Evolutionary conservation across 805 yeast species (phyloP).

Genomic region (Kregervanrija pseudodelftensis): DNA sequence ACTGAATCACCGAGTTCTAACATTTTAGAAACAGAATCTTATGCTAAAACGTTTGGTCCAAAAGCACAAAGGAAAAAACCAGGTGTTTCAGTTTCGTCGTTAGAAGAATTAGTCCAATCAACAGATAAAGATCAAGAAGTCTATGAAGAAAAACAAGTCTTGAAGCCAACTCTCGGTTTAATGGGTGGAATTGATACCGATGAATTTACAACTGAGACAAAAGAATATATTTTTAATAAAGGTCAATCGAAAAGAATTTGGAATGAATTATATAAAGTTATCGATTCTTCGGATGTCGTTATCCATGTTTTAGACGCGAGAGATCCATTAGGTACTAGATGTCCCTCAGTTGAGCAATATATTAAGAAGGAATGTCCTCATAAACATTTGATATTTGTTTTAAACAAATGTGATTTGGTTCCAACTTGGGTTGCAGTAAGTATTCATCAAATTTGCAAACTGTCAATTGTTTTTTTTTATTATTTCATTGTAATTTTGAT

Average conservation of each 20-base stretch:
- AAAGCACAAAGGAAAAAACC: constrained; percentile 92
- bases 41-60: constrained; percentile 81
- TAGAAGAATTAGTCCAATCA: constrained; percentile 66
- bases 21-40: constrained; percentile 85
- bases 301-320: constrained; percentile 96
- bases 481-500: background rate
- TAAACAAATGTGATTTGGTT: constrained; percentile 96
- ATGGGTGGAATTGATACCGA: constrained; percentile 71
- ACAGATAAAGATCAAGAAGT: constrained; percentile 50
- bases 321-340: constrained; percentile 94
- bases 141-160: constrained; percentile 70
- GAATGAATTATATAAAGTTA: constrained; percentile 95
- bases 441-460: constrained; percentile 39
- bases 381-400: constrained; percentile 87
- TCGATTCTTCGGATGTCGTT: constrained; percentile 95
- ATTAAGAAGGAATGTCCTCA: constrained; percentile 92
- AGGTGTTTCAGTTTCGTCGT: constrained; percentile 61
- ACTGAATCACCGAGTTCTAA: constrained; percentile 69
- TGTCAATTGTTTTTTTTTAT: constrained; percentile 3
- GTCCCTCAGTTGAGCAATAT: constrained; percentile 88
- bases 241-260: constrained; percentile 98
- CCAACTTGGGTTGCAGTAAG: constrained; percentile 99
- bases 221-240: constrained; percentile 90
- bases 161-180: constrained; percentile 68
- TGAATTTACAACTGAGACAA: constrained; percentile 84